A percentile compares a stretch with the other conserved stretches of the same genome.
Conservation (phyloP, 495 filamentous ascomycete species). For the Lepidopterella palustris region DNA sequence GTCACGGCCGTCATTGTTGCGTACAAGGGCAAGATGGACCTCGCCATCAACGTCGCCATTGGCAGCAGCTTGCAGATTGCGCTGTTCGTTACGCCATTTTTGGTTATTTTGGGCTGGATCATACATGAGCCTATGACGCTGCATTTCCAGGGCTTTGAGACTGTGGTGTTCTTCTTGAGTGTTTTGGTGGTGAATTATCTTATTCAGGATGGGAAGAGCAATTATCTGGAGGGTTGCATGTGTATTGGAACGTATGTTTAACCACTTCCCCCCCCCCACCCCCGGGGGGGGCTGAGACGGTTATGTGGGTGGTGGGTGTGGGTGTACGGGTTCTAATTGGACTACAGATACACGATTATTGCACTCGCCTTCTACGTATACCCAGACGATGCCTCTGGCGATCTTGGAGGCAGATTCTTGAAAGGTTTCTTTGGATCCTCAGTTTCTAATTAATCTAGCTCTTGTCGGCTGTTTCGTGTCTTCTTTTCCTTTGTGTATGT, state of each 20-base stretch:
- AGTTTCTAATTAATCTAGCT: neutral
- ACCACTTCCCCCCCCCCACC: conserved; percentile 6
- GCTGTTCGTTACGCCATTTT: conserved; percentile 80
- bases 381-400: conserved; percentile 53
- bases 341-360: conserved; percentile 69
- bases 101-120: conserved; percentile 91
- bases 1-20: conserved; percentile 91
- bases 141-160: conserved; percentile 90
- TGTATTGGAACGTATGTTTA: conserved; percentile 65
- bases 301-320: neutral
- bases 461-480: neutral
- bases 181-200: conserved; percentile 89
- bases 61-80: conserved; percentile 93
- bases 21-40: conserved; percentile 93
- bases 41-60: conserved; percentile 90
- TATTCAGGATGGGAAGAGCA: conserved; percentile 88
- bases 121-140: conserved; percentile 78
- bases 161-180: conserved; percentile 83
- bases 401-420: conserved; percentile 16
- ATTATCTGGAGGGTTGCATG: conserved; percentile 92
- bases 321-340: conserved; percentile 14
- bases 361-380: conserved; percentile 87
- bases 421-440: conserved; percentile 3
- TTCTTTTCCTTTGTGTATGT: too few species aligned
- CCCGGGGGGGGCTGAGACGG: neutral